Evolutionary conservation across 805 yeast species (phyloP).

Genomic region (Kluyveromyces siamensis): DNA sequence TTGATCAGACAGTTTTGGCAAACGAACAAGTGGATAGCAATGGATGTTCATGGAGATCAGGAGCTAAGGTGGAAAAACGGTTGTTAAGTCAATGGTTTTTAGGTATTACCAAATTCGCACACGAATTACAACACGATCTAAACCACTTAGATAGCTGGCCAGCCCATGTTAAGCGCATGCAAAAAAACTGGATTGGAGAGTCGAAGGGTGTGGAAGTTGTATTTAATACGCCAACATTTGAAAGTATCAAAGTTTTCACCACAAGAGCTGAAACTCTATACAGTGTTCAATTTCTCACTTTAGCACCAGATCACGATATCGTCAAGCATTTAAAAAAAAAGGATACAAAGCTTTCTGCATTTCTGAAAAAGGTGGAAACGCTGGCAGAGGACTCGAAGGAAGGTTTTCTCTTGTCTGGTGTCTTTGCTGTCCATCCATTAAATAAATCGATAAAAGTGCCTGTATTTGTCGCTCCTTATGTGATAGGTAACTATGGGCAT

Average conservation of each 20-base stretch:
- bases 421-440: constrained; percentile 54
- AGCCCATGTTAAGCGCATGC: constrained; percentile 79
- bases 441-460: constrained; percentile 41
- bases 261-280: constrained; percentile 85
- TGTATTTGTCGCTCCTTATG: constrained; percentile 86
- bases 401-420: constrained; percentile 44
- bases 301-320: constrained; percentile 64
- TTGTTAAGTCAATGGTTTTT: constrained; percentile 88
- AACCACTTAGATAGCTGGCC: constrained; percentile 71
- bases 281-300: constrained; percentile 74
- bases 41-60: constrained; percentile 95
- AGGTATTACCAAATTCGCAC: constrained; percentile 77
- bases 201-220: constrained; percentile 68
- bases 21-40: constrained; percentile 91
- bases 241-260: constrained; percentile 53
- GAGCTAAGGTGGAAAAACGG: constrained; percentile 83
- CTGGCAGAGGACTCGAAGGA: constrained; percentile 42
- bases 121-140: constrained; percentile 57
- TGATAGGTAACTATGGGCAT: constrained; percentile 55
- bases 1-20: constrained; percentile 90
- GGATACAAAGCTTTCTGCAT: constrained; percentile 36
- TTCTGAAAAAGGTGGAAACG: constrained; percentile 33
- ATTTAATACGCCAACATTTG: constrained; percentile 33
- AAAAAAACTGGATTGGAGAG: constrained; percentile 87
- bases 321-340: constrained; percentile 31